A percentile compares a stretch with the other conserved stretches of the same genome.
Evolutionary conservation across 441 rosid species (phyloP).

Genomic region (Eruca vesicaria): DNA sequence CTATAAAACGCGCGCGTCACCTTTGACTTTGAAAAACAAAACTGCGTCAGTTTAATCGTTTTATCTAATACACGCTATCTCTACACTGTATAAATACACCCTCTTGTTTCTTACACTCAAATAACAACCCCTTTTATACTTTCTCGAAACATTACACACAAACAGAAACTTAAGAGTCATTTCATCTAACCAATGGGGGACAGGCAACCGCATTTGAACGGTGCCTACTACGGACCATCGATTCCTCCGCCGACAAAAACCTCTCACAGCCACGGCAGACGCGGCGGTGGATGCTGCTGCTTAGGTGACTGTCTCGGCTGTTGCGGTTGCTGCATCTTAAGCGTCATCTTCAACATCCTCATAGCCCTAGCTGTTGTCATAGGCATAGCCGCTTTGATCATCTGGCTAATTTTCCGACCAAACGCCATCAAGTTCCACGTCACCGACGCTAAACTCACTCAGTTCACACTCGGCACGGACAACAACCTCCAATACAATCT

Average conservation of each 20-base stretch:
- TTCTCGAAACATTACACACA: neutral
- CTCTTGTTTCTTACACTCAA: neutral
- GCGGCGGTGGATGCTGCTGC: conserved; percentile 51
- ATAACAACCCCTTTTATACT: neutral
- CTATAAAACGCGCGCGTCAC: conserved; percentile 11
- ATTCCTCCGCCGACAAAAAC: conserved; percentile 45
- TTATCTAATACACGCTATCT: conserved; percentile 30
- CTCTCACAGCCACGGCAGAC: conserved; percentile 54
- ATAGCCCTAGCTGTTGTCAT: conserved; percentile 37
- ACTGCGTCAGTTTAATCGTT: conserved; percentile 32
- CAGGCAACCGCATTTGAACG: conserved; percentile 39
- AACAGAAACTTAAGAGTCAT: conserved; percentile 5
- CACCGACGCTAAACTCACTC: conserved; percentile 50
- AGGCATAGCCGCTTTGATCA: conserved; percentile 49
- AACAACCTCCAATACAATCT: conserved; percentile 52
- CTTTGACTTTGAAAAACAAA: conserved; percentile 30
- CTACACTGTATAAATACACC: neutral
- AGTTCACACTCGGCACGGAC: conserved; percentile 45
- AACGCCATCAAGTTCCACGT: conserved; percentile 64
- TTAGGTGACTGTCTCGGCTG: conserved; percentile 25
- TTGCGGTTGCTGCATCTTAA: conserved; percentile 57
- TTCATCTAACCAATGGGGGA: conserved; percentile 26
- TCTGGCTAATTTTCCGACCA: conserved; percentile 84
- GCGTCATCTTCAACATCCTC: conserved; percentile 46
- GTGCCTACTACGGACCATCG: conserved; percentile 61